phyloP scores from a whole-genome alignment of 306 rosid species.

The Casuarina cunninghamiana region DNA sequence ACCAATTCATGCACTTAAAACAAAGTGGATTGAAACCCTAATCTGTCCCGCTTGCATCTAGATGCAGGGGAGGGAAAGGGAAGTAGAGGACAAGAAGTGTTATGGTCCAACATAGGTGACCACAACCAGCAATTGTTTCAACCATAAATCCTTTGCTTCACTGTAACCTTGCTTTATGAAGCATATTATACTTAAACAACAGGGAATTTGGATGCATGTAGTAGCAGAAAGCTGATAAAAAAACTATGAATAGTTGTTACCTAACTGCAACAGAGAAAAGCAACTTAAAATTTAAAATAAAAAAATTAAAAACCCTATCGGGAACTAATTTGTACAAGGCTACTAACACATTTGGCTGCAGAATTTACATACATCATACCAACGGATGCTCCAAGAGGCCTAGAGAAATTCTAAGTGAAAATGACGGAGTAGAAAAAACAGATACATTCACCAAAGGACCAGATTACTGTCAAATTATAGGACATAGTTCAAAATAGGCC shows the following conservation, averaged over 20 bases:
- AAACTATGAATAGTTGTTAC: neutral
- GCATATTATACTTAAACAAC: neutral
- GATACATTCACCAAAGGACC: neutral
- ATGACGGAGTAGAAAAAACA: neutral
- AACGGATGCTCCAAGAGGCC: neutral
- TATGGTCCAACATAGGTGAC: neutral
- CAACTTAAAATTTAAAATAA: neutral
- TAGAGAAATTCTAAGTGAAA: neutral
- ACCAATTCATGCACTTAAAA: conserved; percentile 19
- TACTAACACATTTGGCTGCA: neutral
- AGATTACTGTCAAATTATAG: neutral
- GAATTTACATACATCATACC: neutral
- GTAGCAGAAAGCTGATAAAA: neutral
- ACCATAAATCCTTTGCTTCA: neutral
- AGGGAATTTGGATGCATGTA: neutral
- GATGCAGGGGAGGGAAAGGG: conserved; percentile 7
- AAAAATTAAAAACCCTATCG: neutral
- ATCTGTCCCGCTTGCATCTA: neutral
- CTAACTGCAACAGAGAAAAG: neutral
- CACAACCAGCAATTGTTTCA: neutral
- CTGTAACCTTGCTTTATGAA: neutral
- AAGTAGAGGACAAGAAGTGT: neutral
- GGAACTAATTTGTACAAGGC: neutral
- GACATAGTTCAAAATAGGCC: neutral
- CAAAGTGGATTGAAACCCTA: conserved; percentile 26